Evolutionary conservation across 805 yeast species (phyloP), one percentile per base, ranked within the genome.

Genomic region (Brettanomyces anomalus): DNA sequence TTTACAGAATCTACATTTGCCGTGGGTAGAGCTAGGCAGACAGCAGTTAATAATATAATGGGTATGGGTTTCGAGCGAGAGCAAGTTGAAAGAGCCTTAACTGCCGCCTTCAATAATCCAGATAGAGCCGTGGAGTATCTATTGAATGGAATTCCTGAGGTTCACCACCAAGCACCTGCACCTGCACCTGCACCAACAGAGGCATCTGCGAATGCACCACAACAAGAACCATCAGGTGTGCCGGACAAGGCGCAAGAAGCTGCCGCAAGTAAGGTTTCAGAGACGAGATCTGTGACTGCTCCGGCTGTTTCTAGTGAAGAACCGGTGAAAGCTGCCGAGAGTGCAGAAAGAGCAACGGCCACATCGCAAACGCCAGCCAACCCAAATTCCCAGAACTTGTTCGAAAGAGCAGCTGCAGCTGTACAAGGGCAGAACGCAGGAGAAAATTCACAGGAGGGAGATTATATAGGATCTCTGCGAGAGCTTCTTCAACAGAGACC

Each of bases 81-180:
- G 15, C 85, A 86, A 58, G 96, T 87, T 20, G 94, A 86, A 64
- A 76, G 79, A 37, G 98, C 98, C 0, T 68, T 93, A 60, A 79
- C 94, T 53, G 95, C 96, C 14, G 97, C 98, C 1, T 93, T 79
- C 68, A 90, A 90, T 66, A 89, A 93, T 64, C 97, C 98, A 17
- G 97, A 90, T 60, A 79, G 98, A 55, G 98, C 98, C 0, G 97
- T 93, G 13, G 98, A 93, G 61, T 89, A 90, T 61, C 70, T 93
- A 40, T 68, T 93, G 50, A 86, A 89, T 38, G 97, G 97, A 3
- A 76, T 90, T 36, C 96, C 96, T 18, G 90, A 81, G 54, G 60
- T 51, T 41, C 44, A 44, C 4, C 47, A 42, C 15, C 43, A 43
- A 7, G 7, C 33, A 15, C 49, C 49, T 5, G 28, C 44, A 28